Evolutionary conservation across 345 rosid species (phyloP), one percentile per base, ranked within the genome.

Genomic region (Eucalyptus erythrocorys): DNA sequence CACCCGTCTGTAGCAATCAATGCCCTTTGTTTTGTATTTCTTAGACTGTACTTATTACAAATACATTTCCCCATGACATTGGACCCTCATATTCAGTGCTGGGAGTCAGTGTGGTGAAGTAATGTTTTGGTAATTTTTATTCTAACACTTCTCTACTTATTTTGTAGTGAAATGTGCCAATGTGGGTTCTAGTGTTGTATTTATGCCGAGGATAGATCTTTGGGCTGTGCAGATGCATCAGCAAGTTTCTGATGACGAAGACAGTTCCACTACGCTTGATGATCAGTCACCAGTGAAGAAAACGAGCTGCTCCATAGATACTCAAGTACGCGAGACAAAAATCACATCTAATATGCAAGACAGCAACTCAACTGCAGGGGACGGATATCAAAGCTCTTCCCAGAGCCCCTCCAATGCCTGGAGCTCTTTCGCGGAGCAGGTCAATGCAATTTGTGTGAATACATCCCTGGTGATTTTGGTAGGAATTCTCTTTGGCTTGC

Each of bases 161-260:
- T 86, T 92, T 92, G 91, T 95, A 98, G 99, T 92, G 94, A 98
- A 95, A 95, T 97, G 98, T 93, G 94, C 96, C 89, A 94, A 95
- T 89, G 89, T 88, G 87, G 93, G 93, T 64, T 93, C 96, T 89
- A 93, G 95, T 89, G 89, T 95, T 80, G 89, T 98, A 49, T 98
- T 95, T 92, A 94, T 97, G 98, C 99, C 99, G 61, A 93, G 98
- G 93, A 94, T 98, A 90, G 99, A 97, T 94, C 92, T 98, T 87
- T 98, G 99, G 99, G 99, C 99, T 87, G 90, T 95, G 88, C 95
- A 95, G 92, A 88, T 92, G 86, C 87, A 90, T 87, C 88, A 68
- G 51, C 89, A 91, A 82, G 89, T 86, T 85, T 55, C 90, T 51
- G 91, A 90, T 86, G 92, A 87, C 49, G 93, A 85, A 66, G 85